Evolutionary conservation across 331 rosid genomes (phyloP), one percentile per base, ranked within the genome.

Genomic region (Arachis monticola): DNA sequence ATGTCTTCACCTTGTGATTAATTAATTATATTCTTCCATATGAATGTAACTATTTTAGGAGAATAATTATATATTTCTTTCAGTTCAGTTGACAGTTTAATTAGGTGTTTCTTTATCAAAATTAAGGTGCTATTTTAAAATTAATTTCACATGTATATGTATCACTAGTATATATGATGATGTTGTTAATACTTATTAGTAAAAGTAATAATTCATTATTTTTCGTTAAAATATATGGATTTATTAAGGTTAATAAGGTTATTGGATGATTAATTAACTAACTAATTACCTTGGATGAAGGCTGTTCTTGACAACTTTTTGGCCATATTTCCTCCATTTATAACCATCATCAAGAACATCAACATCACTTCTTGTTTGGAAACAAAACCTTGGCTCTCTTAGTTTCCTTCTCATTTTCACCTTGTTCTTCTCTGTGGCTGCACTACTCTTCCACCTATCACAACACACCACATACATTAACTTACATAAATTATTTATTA

Each of bases 301-400:
- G 76, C 97, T 91, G 60, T 91, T 91, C 76, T 91, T 91, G 78
- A 91, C 97, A 76, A 91, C 93, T 85, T 91, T 91, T 79, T 89
- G 97, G 44, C 97, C 97, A 69, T 91, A 91, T 69, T 91, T 91
- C 87, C 97, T 84, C 97, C 97, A 91, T 82, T 91, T 91, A 77
- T 91, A 91, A 64, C 97, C 97, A 84, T 91, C 97, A 86, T 91
- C 97, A 87, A 91, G 97, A 9, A 91, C 97, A 83, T 91, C 97
- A 31, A 91, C 93, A 55, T 91, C 97, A 72, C 97, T 91, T 76
- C 96, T 86, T 72, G 96, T 91, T 73, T 91, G 97, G 81, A 91
- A 91, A 81, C 97, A 91, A 79, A 91, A 91, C 80, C 97, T 77
- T 80, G 97, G 97, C 66, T 91, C 97, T 64, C 97, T 91, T 51